phyloP scores from a whole-genome alignment of 176 grass and related monocot genomes.

The Secale cereale region DNA sequence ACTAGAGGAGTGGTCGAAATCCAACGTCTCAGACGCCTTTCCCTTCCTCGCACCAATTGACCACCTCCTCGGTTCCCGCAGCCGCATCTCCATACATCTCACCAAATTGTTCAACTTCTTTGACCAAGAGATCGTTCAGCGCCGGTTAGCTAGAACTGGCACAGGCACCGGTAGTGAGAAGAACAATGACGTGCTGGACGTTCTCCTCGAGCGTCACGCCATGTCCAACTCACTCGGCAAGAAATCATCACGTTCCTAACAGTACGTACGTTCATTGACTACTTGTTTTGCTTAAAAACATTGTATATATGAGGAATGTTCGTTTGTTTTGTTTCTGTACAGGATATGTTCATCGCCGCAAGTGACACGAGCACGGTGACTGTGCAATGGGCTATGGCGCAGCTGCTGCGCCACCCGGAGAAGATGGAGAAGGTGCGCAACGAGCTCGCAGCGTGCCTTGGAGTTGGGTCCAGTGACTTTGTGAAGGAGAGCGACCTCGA shows the following conservation, averaged over 20 bases:
- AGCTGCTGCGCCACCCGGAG: slow-evolving; percentile 2
- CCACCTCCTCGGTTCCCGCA: slow-evolving; percentile 23
- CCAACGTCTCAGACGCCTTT: slow-evolving; percentile 30
- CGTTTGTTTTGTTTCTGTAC: not conserved
- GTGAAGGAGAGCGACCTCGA: slow-evolving; percentile 1
- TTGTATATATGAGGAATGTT: not conserved
- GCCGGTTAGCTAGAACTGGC: not conserved
- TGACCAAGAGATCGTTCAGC: slow-evolving; percentile 14
- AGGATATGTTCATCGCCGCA: slow-evolving; percentile 34
- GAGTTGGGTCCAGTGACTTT: not conserved
- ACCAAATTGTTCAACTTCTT: slow-evolving; percentile 32
- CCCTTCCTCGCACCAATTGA: slow-evolving; percentile 23
- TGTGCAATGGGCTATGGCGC: slow-evolving; percentile 14
- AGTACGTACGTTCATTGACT: not conserved
- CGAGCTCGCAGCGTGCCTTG: not conserved
- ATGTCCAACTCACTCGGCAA: slow-evolving; percentile 15
- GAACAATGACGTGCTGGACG: not conserved
- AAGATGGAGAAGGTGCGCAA: not conserved
- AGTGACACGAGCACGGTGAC: slow-evolving; percentile 30
- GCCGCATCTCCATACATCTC: not conserved
- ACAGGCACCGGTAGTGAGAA: not conserved
- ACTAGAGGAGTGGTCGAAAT: slow-evolving; percentile 5
- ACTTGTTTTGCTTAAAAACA: not conserved
- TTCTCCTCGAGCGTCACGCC: not conserved
- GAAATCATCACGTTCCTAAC: slow-evolving; percentile 24